Evolutionary conservation across 768 basidiomycete genomes (phyloP).

Genomic region (Mycena indigotica): DNA sequence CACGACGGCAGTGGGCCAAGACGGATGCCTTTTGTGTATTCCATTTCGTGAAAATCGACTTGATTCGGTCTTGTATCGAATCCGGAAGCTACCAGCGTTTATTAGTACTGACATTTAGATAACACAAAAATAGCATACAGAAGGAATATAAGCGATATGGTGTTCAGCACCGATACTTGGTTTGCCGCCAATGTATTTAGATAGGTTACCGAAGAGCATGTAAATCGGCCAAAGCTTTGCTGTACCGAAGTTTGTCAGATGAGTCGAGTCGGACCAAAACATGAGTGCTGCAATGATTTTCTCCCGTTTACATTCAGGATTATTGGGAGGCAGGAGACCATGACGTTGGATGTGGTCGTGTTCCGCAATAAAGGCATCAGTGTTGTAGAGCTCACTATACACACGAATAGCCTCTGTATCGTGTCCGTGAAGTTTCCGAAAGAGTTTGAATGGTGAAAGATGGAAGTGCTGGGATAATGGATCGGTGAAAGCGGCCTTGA

Average conservation of each 20-base stretch:
- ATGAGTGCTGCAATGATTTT: too few species aligned
- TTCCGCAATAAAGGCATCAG: conserved; percentile 32
- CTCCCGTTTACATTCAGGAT: conserved; percentile 29
- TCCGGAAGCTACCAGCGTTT: conserved; percentile 35
- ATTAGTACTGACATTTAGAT: background rate
- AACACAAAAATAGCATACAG: conserved; percentile 26
- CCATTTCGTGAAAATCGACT: conserved; percentile 13
- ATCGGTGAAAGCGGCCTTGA: conserved; percentile 26
- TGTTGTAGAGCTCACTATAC: conserved; percentile 34
- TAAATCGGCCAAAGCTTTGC: conserved; percentile 32
- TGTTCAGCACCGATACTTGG: conserved; percentile 36
- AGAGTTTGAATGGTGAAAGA: conserved; percentile 28
- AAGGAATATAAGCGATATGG: conserved; percentile 47
- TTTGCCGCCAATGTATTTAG: conserved; percentile 39
- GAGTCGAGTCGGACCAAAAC: conserved; percentile 38
- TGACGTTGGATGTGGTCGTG: conserved; percentile 29
- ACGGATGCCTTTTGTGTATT: conserved; percentile 19
- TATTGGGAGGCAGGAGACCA: conserved; percentile 23
- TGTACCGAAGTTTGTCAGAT: conserved; percentile 34
- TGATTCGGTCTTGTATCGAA: conserved; percentile 28
- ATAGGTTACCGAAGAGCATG: conserved; percentile 42
- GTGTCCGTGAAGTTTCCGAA: conserved; percentile 23
- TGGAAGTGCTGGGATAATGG: conserved; percentile 22
- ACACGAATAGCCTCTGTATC: conserved; percentile 36
- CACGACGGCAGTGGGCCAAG: conserved; percentile 32